Evolutionary conservation across 495 filamentous ascomycete species (phyloP).

Genomic region (Penicillium crystallinum): DNA sequence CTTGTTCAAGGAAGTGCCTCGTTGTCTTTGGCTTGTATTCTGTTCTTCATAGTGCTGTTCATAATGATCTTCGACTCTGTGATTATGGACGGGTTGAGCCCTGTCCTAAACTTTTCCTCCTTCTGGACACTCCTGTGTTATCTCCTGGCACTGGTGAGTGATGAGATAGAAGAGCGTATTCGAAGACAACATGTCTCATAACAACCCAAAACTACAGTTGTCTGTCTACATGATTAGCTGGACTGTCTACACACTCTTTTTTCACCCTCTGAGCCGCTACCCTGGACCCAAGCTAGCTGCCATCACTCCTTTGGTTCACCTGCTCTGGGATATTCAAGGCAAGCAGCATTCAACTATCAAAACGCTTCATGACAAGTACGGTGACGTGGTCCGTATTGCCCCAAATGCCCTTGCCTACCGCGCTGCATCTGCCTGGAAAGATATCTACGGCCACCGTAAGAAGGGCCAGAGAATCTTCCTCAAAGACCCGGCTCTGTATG

Average conservation of each 20-base stretch:
- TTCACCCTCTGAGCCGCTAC: slow-evolving; percentile 15
- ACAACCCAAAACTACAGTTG: not conserved
- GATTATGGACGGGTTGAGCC: not conserved
- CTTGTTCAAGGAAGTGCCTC: not conserved
- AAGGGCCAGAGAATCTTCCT: slow-evolving; percentile 25
- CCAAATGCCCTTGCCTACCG: slow-evolving; percentile 51
- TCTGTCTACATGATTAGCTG: slow-evolving; percentile 1
- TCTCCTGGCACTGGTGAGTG: slow-evolving; percentile 4
- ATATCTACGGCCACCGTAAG: slow-evolving; percentile 51
- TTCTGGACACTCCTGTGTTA: not conserved
- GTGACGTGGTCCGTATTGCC: slow-evolving; percentile 48
- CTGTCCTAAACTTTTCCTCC: not conserved
- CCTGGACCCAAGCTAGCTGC: slow-evolving; percentile 19
- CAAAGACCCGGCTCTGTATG: slow-evolving; percentile 32
- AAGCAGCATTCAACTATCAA: slow-evolving; percentile 25
- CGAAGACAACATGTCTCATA: not conserved
- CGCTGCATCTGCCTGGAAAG: slow-evolving; percentile 49
- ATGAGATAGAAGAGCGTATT: not conserved
- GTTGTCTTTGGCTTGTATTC: not conserved
- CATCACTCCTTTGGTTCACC: slow-evolving; percentile 12
- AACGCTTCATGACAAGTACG: slow-evolving; percentile 47
- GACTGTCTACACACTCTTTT: slow-evolving; percentile 6
- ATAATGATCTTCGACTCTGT: not conserved
- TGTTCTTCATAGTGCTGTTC: not conserved
- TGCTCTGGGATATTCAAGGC: slow-evolving; percentile 19